Conservation (phyloP, 371 early-diverging fungal species). For the Circinella minor region DNA sequence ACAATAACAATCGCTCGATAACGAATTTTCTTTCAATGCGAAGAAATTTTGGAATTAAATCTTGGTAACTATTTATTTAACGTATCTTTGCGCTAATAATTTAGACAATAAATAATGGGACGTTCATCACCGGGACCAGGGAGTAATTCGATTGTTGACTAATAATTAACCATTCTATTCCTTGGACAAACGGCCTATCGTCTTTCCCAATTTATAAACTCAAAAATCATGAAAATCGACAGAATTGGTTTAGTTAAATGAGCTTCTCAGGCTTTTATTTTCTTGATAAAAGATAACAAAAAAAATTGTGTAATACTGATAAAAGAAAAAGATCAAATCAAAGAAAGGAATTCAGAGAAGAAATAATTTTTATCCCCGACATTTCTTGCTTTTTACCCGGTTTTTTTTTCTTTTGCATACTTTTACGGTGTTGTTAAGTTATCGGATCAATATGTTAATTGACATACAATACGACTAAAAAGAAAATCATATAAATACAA, state of each 20-base stretch:
- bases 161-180: too few relatives aligned
- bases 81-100: too few relatives aligned
- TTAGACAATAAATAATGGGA: too few relatives aligned
- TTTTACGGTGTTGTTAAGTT: not conserved
- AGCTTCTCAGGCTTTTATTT: not conserved
- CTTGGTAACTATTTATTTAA: too few relatives aligned
- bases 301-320: slow-evolving; percentile 4
- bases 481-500: not conserved
- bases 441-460: not conserved
- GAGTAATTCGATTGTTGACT: too few relatives aligned
- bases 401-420: not conserved
- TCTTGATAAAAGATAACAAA: slow-evolving; percentile 7
- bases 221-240: not conserved
- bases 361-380: not conserved
- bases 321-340: not conserved
- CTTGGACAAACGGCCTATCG: too few relatives aligned
- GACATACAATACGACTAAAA: too few relatives aligned
- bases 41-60: too few relatives aligned
- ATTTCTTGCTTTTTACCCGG: not conserved
- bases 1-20: not conserved
- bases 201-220: too few relatives aligned
- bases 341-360: not conserved
- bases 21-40: too few relatives aligned
- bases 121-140: too few relatives aligned
- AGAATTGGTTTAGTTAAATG: not conserved